Evolutionary conservation across 352 stramenopile genomes (phyloP).

Genomic region (Globisporangium parvum): DNA sequence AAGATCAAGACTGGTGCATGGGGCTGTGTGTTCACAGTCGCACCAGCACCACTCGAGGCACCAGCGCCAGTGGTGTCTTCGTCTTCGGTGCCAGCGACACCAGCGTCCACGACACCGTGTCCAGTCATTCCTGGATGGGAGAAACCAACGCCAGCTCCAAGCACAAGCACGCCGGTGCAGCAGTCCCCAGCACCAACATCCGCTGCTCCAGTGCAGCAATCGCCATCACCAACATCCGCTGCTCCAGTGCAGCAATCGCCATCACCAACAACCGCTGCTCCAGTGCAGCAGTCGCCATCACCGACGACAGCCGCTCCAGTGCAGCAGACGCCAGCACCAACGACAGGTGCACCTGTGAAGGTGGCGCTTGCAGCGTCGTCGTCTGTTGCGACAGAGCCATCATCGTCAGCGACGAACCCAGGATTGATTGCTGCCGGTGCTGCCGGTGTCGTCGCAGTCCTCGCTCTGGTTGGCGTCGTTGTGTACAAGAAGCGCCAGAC

Average conservation of each 20-base stretch:
- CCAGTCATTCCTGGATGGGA: conserved; percentile 8
- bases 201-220: not conserved
- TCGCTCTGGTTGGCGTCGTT: conserved; percentile 33
- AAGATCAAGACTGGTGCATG: conserved; percentile 70
- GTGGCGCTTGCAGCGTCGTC: not conserved
- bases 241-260: not conserved
- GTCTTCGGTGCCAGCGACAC: conserved; percentile 1
- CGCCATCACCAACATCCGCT: not conserved
- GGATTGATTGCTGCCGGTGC: conserved; percentile 14
- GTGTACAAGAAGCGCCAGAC: conserved; percentile 22
- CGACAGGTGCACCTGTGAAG: not conserved
- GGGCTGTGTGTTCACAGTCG: conserved; percentile 47
- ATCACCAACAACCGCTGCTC: not conserved
- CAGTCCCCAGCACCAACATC: not conserved
- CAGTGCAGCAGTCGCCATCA: conserved; percentile 1
- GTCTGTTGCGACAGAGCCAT: not conserved
- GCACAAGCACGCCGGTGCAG: not conserved
- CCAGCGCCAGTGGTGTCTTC: not conserved
- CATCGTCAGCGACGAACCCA: conserved; percentile 14
- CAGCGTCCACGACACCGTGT: conserved; percentile 9
- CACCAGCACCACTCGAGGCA: not conserved
- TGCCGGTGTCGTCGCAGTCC: conserved; percentile 19
- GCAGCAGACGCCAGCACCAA: not conserved
- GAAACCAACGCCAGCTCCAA: conserved; percentile 4
- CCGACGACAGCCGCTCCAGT: conserved; percentile 1